Base-by-base conservation (phyloP, 495 filamentous ascomycete species). In the Evernia prunastri region DNA sequence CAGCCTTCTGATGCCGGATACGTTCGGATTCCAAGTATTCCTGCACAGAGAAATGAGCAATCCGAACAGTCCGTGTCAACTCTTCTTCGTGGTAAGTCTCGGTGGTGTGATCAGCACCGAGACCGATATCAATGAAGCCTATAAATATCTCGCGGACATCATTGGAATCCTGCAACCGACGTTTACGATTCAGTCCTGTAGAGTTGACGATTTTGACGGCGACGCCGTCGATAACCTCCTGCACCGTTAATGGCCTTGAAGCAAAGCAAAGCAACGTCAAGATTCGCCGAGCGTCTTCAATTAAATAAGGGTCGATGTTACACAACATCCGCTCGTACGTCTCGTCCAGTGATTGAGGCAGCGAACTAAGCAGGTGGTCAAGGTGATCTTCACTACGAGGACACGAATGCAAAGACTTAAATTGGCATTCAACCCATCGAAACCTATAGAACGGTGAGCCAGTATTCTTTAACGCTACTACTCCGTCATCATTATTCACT, bases 41-140 rank as follows among this genome's bases (percentile, higher is more conserved):
- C 56, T 74, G 71, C 3, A 78, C 72, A 5, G 76, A 77, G 64
- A 73, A 77, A 64, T 78, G 74, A 23, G 75, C 72, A 39, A 78
- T 72, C 12, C 69, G 72, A 61, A 70, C 66, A 25, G 47, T 63
- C 25, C 12, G 17, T 17, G 7, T 59, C 43, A 45, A 13, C 31
- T 43, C 39, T 10, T 59, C 23, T 29, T 62, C 6, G 43, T 43
- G 2, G 15, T 57, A 18, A 36, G 63, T 63, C 25, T 45, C 40
- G 40, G 53, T 13, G 23, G n/a, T 61, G 15, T 64, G 5, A 29
- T 53, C 53, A 31, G 17, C 36, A 60, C n/a, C 54, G 35, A 15
- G 37, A 40, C 15, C 37, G 27, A 69, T 45, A 33, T 70, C 68
- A 20, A 76, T 65, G 23, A 78, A 67, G 0, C 71, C 71, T 31